Base-by-base conservation (phyloP, 345 rosid genomes). In the Murraya paniculata region DNA sequence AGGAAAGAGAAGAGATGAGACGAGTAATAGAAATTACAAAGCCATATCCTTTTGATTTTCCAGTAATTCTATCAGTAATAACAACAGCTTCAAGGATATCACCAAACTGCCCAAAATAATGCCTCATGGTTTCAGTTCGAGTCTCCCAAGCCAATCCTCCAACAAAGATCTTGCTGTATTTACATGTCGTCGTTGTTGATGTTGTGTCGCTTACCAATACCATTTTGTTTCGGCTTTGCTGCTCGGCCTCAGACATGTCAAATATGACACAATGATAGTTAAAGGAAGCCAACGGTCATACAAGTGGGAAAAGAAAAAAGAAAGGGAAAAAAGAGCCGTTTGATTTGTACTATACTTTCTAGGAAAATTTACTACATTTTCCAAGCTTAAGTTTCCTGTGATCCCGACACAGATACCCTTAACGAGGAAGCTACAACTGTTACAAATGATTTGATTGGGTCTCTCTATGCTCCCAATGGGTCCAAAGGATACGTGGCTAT, bases 121-220 rank as follows among this genome's bases (percentile, higher is more conserved):
- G 35, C 56, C 41, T 73, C 55, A 88, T 55, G 28, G 86, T 10
- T 9, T 86, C 88, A 3, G 50, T 77, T 48, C 31, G 81, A 16
- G 88, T 88, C 58, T 76, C 79, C 91, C 89, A 88, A 41, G 85
- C 81, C 66, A 88, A 82, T 10, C 89, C 91, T 59, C 86, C 84
- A 41, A 88, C 88, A 75, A 85, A 88, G 68, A 86, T 38, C 67
- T 86, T 86, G 50, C 50, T 11, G 50, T 45, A 13, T 45, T 45
- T 13, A 45, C 50, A 13, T 4, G 50, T 45, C 50, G 50, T 45
- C 50, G 50, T 45, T 56, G 82, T 86, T 74, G 81, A 77, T 2
- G 74, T 76, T 27, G 93, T 85, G 87, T 91, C 91, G 56, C 82
- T 78, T 14, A 71, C 41, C 76, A 64, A 73, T 69, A 68, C 77